Conservation (phyloP, 331 rosid genomes). For the Dryas integrifolia region DNA sequence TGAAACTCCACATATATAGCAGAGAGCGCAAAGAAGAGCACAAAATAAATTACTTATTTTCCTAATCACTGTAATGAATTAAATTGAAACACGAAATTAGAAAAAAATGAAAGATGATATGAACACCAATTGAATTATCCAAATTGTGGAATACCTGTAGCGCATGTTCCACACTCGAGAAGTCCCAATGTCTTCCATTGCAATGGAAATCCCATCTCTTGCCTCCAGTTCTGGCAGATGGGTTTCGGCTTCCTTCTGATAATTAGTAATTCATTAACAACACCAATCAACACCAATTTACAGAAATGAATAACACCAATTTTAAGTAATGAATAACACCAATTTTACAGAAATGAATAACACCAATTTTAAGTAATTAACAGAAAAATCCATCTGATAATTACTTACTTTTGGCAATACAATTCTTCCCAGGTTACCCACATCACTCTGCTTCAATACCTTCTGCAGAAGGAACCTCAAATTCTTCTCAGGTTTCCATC, state of each 20-base stretch:
- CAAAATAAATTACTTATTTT: not conserved
- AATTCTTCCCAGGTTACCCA: constrained; percentile 88
- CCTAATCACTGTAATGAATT: not conserved
- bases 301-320: not conserved
- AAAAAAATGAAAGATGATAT: not conserved
- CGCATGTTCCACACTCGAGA: constrained; percentile 98
- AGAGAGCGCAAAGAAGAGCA: not conserved
- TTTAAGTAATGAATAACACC: not conserved
- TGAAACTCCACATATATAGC: constrained; percentile 51
- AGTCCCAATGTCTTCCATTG: constrained; percentile 95
- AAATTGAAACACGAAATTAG: not conserved
- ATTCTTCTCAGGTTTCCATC: constrained; percentile 95
- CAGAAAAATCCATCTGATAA: not conserved
- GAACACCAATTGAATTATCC: not conserved
- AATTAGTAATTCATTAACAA: not conserved
- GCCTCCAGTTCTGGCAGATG: constrained; percentile 92
- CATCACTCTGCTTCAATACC: constrained; percentile 99
- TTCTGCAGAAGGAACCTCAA: constrained; percentile 88
- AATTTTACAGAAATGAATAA: not conserved
- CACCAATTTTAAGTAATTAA: not conserved
- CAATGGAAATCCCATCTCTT: constrained; percentile 87
- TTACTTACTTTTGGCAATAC: constrained; percentile 75
- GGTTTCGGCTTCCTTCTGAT: constrained; percentile 93
- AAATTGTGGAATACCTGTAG: constrained; percentile 54
- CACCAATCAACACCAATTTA: not conserved